Base-by-base conservation (phyloP, 495 filamentous ascomycete species). In the Diplogelasinospora grovesii region DNA sequence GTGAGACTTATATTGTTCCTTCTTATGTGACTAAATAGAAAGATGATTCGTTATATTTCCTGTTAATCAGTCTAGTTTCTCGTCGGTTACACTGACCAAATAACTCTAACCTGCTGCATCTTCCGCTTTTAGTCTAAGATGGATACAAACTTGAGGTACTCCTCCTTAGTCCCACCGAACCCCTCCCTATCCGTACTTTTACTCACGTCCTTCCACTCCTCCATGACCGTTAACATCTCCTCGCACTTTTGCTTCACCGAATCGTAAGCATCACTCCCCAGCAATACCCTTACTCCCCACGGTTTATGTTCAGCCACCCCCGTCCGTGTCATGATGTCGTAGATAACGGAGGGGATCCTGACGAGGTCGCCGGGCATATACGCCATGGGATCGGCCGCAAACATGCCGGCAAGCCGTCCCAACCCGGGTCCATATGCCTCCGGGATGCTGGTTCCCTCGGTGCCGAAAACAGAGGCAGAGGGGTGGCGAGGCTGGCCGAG, bases 321-420 rank as follows among this genome's bases (percentile, higher is more conserved):
- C 39, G 52, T 52, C 2, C 52, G 36, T 13, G 52, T 57, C 0
- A 68, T 40, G 22, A 57, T 44, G 26, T 63, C 63, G 2, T 64
- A 52, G 8, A 68, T 61, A 22, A 45, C 20, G 22, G 38, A 27
- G 2, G 54, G 59, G 7, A 54, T 63, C 42, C 57, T 65, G 2
- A 8, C 45, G 13, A 56, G 40, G 34, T 65, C 59, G 2, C 67
- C 65, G 5, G 56, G 56, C 38, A 49, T 52, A 34, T 57, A 57
- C 19, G 27, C 37, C 44, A 41, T 25, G 2, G 49, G 47, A 14
- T 53, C 39, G 2, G 10, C 22, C 16, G 16, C 34, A 22, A 59
- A 56, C 49, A 53, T 56, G 10, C 43, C 44, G 3, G 34, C 34
- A 5, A 56, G 26, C 25, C 8, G 22, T 2, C 4, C 38, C 16